Evolutionary conservation across 177 flowering plant genomes (phyloP), one percentile per base, ranked within the genome.

Genomic region (Telopea speciosissima): DNA sequence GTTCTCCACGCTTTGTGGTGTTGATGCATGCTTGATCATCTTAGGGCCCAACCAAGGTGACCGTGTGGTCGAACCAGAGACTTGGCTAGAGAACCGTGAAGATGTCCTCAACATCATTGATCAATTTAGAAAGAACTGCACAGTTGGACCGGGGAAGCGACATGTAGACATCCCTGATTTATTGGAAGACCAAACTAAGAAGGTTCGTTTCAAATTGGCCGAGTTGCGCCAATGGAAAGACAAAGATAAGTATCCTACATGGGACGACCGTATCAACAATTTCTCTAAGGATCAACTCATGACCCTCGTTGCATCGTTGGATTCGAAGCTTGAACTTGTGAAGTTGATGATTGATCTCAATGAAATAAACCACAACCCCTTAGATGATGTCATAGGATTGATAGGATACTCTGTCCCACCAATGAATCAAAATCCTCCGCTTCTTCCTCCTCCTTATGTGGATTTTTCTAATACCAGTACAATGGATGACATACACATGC

Each of bases 1-100:
- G 52, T 72, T 80, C 61, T 44, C 74, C 1, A 75, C 72, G 5
- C 74, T 79, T 0, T 83, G 86, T 11, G 75, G 13, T 4, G 76
- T 83, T 7, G 76, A 77, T 12, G 70, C 65, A 0, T 75, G 77
- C 65, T n/a, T 80, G 69, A 77, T 83, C 68, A 24, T 77, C 45
- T 79, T 56, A 22, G 77, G 74, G 0, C 80, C 81, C 0, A 25
- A 26, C 8, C 31, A 45, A 0, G 42, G 26, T 2, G 63, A 65
- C 24, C 63, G 24, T 21, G 66, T 65, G 1, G 24, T 52, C 0
- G 67, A 68, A 21, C 68, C 67, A 2, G 74, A 72, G 7, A 49
- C 63, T 21, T 81, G 79, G 77, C 84, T 82, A 0, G 7, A 36
- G 1, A 45, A 79, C 54, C 60, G 8, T 1, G 25, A 33, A 0